Evolutionary conservation across 257 asterid genomes (phyloP).

Genomic region (Solanum tarijense): DNA sequence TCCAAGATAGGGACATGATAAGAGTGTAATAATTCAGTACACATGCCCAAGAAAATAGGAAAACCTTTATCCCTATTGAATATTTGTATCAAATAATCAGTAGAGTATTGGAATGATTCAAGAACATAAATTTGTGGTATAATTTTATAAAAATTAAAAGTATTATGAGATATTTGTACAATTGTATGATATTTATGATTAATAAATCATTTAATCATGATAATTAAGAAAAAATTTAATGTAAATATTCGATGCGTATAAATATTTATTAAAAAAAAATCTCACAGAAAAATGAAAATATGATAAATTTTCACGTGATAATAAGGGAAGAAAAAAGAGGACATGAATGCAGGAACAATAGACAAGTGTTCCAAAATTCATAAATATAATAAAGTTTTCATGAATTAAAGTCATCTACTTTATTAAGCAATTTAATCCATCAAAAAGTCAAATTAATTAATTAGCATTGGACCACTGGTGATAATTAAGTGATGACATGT

Average conservation of each 20-base stretch:
- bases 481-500: neutral
- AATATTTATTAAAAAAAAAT: neutral
- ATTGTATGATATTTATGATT: neutral
- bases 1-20: neutral
- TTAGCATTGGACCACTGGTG: neutral
- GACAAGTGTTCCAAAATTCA: neutral
- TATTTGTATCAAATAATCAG: neutral
- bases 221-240: neutral
- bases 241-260: neutral
- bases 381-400: neutral
- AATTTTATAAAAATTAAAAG: neutral
- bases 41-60: neutral
- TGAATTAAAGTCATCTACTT: slow-evolving; percentile 6
- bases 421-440: slow-evolving; percentile 3
- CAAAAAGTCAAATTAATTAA: slow-evolving; percentile 6
- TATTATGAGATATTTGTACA: neutral
- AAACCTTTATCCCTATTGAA: neutral
- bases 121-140: too few relatives aligned
- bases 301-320: neutral
- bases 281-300: neutral
- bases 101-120: too few relatives aligned
- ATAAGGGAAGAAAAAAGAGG: neutral
- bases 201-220: neutral
- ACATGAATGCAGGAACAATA: neutral
- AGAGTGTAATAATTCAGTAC: neutral